phyloP scores from a whole-genome alignment of 441 rosid genomes.

The Populus hybrid region DNA sequence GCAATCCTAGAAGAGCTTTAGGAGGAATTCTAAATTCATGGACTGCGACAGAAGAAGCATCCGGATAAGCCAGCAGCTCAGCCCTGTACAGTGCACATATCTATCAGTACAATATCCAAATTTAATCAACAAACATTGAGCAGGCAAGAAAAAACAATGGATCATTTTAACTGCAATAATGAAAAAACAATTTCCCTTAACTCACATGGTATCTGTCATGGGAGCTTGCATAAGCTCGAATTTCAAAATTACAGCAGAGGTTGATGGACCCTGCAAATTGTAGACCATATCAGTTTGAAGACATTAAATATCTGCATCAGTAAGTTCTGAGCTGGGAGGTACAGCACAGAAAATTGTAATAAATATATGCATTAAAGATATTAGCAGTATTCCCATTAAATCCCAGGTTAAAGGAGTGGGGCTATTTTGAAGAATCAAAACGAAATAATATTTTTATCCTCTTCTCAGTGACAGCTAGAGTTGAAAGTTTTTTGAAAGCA shows the following conservation, averaged over 20 bases:
- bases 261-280: constrained; percentile 55
- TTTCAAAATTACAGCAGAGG: constrained; percentile 75
- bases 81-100: constrained; percentile 36
- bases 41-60: constrained; percentile 56
- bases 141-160: background rate
- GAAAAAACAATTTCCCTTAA: constrained; percentile 11
- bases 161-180: background rate
- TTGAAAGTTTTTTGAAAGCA: too few species aligned
- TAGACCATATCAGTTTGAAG: constrained; percentile 9
- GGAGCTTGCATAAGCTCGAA: constrained; percentile 91
- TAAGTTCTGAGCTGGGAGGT: background rate
- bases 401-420: background rate
- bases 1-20: constrained; percentile 88
- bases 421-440: background rate
- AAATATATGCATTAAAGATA: background rate
- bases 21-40: constrained; percentile 92
- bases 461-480: background rate
- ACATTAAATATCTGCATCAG: background rate
- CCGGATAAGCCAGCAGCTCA: constrained; percentile 36
- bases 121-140: background rate
- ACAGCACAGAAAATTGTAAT: background rate
- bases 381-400: background rate
- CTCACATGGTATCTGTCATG: constrained; percentile 44
- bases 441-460: background rate
- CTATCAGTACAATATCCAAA: background rate